Percentiles rank a stretch among this genome's conserved stretches.
Conservation (phyloP, 1,139 yeast genomes). For the Debaryomyces subglobosus region DNA sequence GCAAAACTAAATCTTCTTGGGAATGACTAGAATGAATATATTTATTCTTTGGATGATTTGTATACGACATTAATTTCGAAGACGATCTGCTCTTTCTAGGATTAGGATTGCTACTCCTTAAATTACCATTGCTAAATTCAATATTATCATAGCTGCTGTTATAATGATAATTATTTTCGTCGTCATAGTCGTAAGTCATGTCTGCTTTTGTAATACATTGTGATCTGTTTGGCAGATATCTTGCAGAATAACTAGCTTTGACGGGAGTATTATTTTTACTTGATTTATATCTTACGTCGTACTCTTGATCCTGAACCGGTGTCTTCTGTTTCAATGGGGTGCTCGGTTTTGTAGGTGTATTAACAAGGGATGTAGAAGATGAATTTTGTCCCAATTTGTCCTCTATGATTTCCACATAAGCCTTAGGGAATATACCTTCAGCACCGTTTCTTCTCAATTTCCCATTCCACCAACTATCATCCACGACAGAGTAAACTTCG, state of each 20-base stretch:
- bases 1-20: slow-evolving; percentile 21
- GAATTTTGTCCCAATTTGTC: slow-evolving; percentile 20
- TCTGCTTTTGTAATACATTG: slow-evolving; percentile 23
- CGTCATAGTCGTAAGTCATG: slow-evolving; percentile 23
- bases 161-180: slow-evolving; percentile 23
- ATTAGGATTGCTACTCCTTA: slow-evolving; percentile 13
- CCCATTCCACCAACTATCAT: slow-evolving; percentile 95
- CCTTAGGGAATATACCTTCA: slow-evolving; percentile 84
- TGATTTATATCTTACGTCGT: slow-evolving; percentile 14
- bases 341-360: slow-evolving; percentile 19
- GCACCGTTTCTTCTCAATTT: slow-evolving; percentile 75
- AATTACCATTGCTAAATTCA: slow-evolving; percentile 10
- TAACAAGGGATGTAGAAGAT: slow-evolving; percentile 19
- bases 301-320: slow-evolving; percentile 22
- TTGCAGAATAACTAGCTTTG: slow-evolving; percentile 13
- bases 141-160: slow-evolving; percentile 31
- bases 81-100: slow-evolving; percentile 22
- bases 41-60: slow-evolving; percentile 25
- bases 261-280: slow-evolving; percentile 22
- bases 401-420: slow-evolving; percentile 70
- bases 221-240: slow-evolving; percentile 20
- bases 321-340: slow-evolving; percentile 25
- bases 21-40: slow-evolving; percentile 17
- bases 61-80: slow-evolving; percentile 21
- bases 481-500: slow-evolving; percentile 78